Base-by-base conservation (phyloP, 2,329 filamentous ascomycete species). In the Fusarium humuli region DNA sequence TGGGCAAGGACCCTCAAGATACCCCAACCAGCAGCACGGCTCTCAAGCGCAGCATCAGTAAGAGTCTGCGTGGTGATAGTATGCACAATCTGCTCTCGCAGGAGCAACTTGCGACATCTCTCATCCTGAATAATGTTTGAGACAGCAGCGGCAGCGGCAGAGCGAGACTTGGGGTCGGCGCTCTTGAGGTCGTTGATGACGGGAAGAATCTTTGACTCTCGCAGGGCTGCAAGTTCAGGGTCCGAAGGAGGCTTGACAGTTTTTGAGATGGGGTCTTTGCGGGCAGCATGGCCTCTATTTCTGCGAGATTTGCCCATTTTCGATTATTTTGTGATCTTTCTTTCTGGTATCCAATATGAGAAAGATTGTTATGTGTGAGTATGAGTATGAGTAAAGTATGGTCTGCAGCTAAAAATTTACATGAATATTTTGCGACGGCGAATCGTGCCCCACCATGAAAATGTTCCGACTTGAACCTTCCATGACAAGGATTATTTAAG, bases 1-100 rank as follows among this genome's bases (percentile, higher is more conserved):
- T 87, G 81, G 4, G 86, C 87, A 56, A 92, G 81, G 44, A 88
- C 84, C 69, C 86, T 84, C 55, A 92, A 80, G 69, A 91, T 90
- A 14, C 87, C 86, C 90, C 90, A 92, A n/a, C 88, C 90, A 22
- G 89, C 87, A 45, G 88, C 87, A 49, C 87, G 84, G 72, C 88
- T 88, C 78, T 91, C 89, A 55, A 90, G 81, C 61, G 84, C 87
- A 40, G 85, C 81, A 75, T 92, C 90, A 25, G 88, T 89, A 59
- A 92, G 79, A 30, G 88, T 90, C 81, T 91, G 87, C 32, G 85
- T 88, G 64, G 92, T 83, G 45, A 92, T 77, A 55, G 87, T 86
- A 71, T 85, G 85, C 45, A 92, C 88, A 69, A 92, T 83, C 77
- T 91, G 88, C 78, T 92, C 90, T 23, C 89, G 83, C 64, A 92